phyloP scores from a whole-genome alignment of 139 green algal genomes.

The Closterium sp. region DNA sequence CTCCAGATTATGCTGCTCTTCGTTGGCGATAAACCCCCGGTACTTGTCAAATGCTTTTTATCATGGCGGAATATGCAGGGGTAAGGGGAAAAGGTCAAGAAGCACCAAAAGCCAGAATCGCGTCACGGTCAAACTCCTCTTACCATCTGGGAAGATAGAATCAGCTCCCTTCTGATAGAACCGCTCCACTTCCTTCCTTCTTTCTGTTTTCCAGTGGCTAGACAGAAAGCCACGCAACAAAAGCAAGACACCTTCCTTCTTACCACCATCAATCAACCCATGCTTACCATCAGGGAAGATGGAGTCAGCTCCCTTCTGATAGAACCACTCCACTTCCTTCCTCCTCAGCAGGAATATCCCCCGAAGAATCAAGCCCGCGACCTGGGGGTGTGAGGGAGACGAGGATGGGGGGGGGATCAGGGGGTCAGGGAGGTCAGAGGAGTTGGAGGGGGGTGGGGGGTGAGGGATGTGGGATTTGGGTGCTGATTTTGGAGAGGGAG shows the following conservation, averaged over 20 bases:
- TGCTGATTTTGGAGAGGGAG: too few species aligned
- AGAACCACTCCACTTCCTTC: conserved; percentile 44
- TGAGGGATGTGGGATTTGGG: background rate
- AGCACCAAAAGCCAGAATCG: too few species aligned
- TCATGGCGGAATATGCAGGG: too few species aligned
- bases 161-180: conserved; percentile 39
- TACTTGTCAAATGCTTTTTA: conserved; percentile 43
- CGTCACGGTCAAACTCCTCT: background rate
- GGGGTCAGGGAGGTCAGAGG: background rate
- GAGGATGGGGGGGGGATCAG: too few species aligned
- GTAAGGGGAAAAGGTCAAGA: too few species aligned
- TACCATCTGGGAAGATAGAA: conserved; percentile 34
- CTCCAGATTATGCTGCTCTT: too few species aligned
- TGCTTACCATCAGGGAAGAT: conserved; percentile 28
- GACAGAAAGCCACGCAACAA: background rate
- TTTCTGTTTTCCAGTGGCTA: too few species aligned
- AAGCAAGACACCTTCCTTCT: too few species aligned
- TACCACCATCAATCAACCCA: too few species aligned
- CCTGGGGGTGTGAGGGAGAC: background rate
- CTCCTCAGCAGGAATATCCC: conserved; percentile 40
- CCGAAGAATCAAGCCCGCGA: conserved; percentile 10
- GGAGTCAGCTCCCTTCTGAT: conserved; percentile 26
- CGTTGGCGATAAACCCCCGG: conserved; percentile 28
- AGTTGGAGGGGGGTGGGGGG: background rate
- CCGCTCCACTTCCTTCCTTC: conserved; percentile 15